Evolutionary conservation across 768 basidiomycete species (phyloP), one percentile per base, ranked within the genome.

Genomic region (Russula lepida): DNA sequence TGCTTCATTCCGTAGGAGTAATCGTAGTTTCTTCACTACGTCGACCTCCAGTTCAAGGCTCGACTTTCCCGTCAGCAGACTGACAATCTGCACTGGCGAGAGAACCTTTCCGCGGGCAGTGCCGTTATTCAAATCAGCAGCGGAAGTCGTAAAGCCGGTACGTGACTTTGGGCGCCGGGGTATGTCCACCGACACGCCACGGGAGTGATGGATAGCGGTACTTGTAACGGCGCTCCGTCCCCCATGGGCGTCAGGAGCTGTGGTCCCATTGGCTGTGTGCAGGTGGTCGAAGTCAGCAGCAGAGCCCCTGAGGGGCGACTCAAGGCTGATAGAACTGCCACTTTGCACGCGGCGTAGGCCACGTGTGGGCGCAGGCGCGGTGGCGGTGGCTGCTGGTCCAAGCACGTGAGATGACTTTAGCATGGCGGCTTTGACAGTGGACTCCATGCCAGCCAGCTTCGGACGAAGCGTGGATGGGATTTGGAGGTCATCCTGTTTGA

Each of bases 371-470:
- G 70, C 65, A 2, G 82, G 80, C 41, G 73, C 56, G 37, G 60
- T 43, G 51, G 49, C 71, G 67, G 60, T 39, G 49, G 49, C 71
- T 66, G 35, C 48, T 69, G 28, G 73, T 65, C 27, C 71, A 68
- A 30, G 75, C 75, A 60, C 73, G 32, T 86, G 84, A 0, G 91
- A 92, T 0, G 90, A 91, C 70, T 89, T 92, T 58, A 95, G 76
- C 89, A 95, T 94, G 13, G 89, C 89, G 5, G 89, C 91, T 70
- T 95, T 95, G 53, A 95, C 88, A 1, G 86, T 84, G 0, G 85
- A 75, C 59, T 95, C 90, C 82, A 95, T 90, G 17, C 83, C 84
- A 51, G 78, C 77, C 19, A 95, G 81, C 72, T 92, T 91, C 1
- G 85, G 86, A 8, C 92, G 81, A 25, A 93, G 75, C 3, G 82